These are phyloP conservation scores for Nakazawaea ishiwadae DNA, from an alignment of 805 yeast species.

Conservation along the genomic window DNA sequence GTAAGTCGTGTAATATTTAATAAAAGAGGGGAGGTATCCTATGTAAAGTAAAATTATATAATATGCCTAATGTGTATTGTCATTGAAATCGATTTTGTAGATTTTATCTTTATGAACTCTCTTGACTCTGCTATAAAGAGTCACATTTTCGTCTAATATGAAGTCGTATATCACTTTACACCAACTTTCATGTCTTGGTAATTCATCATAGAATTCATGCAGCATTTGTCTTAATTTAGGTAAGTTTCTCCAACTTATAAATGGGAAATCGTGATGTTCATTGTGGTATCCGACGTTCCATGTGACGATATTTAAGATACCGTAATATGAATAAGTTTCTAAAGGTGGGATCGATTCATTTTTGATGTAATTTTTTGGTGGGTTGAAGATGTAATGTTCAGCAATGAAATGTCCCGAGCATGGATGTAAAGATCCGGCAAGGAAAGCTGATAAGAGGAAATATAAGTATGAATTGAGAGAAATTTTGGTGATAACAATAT, in stretches of 20 bases:
- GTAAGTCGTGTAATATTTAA: not conserved
- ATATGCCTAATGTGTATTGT: too few species aligned
- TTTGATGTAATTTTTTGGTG: constrained; percentile 31
- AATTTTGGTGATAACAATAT: constrained; percentile 50
- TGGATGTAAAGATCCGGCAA: constrained; percentile 92
- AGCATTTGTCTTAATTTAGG: constrained; percentile 65
- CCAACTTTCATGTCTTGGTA: constrained; percentile 81
- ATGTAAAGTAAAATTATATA: too few species aligned
- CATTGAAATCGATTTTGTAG: constrained; percentile 27
- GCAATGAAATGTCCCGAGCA: constrained; percentile 94
- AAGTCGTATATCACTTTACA: constrained; percentile 69
- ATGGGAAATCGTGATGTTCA: constrained; percentile 96
- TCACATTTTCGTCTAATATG: constrained; percentile 59
- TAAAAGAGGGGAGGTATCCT: too few species aligned
- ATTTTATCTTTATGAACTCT: constrained; percentile 38
- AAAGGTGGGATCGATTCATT: constrained; percentile 46
- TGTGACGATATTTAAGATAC: constrained; percentile 67
- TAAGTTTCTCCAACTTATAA: constrained; percentile 82
- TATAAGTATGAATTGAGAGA: constrained; percentile 63
- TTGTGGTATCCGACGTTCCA: constrained; percentile 95
- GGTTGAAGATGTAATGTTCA: constrained; percentile 80
- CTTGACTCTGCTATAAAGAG: constrained; percentile 79
- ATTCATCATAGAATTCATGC: constrained; percentile 72
- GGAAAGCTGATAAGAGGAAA: constrained; percentile 69
- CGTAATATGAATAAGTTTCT: constrained; percentile 89